These are phyloP conservation scores for Penstemon davidsonii DNA, from an alignment of 257 asterid species.

Conservation along the genomic window DNA sequence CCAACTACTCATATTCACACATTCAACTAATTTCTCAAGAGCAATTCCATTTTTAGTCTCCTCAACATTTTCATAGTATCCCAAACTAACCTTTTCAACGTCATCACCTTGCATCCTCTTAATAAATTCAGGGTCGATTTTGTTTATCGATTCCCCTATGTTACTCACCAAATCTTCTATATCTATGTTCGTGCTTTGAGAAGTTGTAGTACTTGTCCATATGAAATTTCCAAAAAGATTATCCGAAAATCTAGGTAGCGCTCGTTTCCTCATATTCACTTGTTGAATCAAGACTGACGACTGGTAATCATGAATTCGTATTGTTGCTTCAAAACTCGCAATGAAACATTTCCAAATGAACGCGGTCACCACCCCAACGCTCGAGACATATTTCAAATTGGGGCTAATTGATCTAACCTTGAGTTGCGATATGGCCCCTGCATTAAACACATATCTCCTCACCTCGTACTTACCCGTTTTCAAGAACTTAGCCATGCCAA, in stretches of 20 bases:
- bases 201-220: slow-evolving; percentile 35
- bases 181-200: slow-evolving; percentile 8
- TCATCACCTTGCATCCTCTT: slow-evolving; percentile 30
- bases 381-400: slow-evolving; percentile 12
- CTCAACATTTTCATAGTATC: slow-evolving; percentile 34
- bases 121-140: slow-evolving; percentile 33
- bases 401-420: neutral
- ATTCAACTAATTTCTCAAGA: slow-evolving; percentile 29
- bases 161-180: slow-evolving; percentile 18
- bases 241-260: slow-evolving; percentile 24
- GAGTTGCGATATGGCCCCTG: slow-evolving; percentile 30
- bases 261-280: slow-evolving; percentile 39
- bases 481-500: slow-evolving; percentile 33
- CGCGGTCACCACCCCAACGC: slow-evolving; percentile 39
- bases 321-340: slow-evolving; percentile 1
- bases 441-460: slow-evolving; percentile 37
- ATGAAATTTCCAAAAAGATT: slow-evolving; percentile 40
- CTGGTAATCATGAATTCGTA: neutral
- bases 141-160: slow-evolving; percentile 28
- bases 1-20: slow-evolving; percentile 43
- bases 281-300: slow-evolving; percentile 32
- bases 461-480: slow-evolving; percentile 32
- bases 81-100: slow-evolving; percentile 33
- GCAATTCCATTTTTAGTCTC: slow-evolving; percentile 26
- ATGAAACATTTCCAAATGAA: slow-evolving; percentile 43